Base-by-base conservation (phyloP, 1,139 yeast species). In the Arxiozyma bovina region DNA sequence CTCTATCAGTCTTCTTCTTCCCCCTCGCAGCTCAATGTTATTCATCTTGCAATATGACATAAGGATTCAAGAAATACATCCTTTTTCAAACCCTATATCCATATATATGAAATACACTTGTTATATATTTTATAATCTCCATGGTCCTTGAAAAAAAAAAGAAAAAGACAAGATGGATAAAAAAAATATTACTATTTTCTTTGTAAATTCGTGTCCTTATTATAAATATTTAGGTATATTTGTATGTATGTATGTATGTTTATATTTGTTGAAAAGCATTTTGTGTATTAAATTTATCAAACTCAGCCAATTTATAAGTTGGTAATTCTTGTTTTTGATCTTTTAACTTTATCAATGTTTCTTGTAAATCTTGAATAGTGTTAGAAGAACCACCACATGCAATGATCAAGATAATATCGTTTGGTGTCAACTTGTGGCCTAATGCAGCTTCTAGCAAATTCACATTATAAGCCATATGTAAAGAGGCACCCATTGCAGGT, bases 401-500 rank as follows among this genome's bases (percentile, higher is more conserved):
- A 46, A 83, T 76, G 17, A 82, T 69, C 1, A 83, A 77, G 0
- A 83, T 73, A 5, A 78, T 74, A 55, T 82, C 86, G 48, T 80
- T 79, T 1, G 69, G 54, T 0, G 61, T 55, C 54, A 80, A 67
- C 27, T 72, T 63, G 4, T 48, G 34, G 0, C 69, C 70, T 45
- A 75, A 67, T 38, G 66, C 62, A 15, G 65, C 61, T 46, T 66
- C 66, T 23, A 80, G 60, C 25, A 75, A 60, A 9, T 72, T 71
- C 8, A 68, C 62, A 50, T 76, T 69, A 63, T 80, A 80, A 1
- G 77, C 74, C 9, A 79, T 70, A 20, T 83, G 78, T 38, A 85
- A 61, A 0, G 89, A 77, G 1, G 88, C 90, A 12, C 89, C 90
- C 71, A 91, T 85, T 0, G 91, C 89, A 0, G 90, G 89, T 63